These are phyloP conservation scores for Prunella vulgaris DNA, from an alignment of 257 asterid genomes.

Conservation along the genomic window DNA sequence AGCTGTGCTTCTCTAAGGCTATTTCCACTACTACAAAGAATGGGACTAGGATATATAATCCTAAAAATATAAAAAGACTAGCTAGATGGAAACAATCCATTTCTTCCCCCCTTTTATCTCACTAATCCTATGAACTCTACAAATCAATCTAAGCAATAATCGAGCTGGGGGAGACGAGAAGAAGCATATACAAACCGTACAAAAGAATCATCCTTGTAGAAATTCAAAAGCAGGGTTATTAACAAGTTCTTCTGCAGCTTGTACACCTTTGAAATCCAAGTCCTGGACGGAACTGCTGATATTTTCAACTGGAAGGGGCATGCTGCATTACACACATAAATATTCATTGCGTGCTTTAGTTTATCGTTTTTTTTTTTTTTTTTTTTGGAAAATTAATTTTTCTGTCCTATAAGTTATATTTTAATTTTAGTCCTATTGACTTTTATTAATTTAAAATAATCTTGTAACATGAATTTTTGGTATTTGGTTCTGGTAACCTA, in stretches of 20 bases:
- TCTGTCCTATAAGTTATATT: neutral
- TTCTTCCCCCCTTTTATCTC: slow-evolving; percentile 32
- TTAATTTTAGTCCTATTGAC: neutral
- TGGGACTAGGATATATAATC: neutral
- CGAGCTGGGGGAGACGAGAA: slow-evolving; percentile 33
- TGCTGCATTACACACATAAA: slow-evolving; percentile 38
- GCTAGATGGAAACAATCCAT: slow-evolving; percentile 19
- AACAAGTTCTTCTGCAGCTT: slow-evolving; percentile 57
- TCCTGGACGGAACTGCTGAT: slow-evolving; percentile 51
- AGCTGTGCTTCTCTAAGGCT: slow-evolving; percentile 18
- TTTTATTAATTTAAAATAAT: no score
- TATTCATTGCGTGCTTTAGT: no score
- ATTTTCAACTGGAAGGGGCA: slow-evolving; percentile 63
- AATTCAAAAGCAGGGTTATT: slow-evolving; percentile 68
- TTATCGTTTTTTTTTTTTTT: no score
- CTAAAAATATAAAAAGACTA: neutral
- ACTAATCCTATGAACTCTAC: slow-evolving; percentile 45
- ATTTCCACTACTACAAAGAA: slow-evolving; percentile 21
- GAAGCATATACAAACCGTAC: slow-evolving; percentile 12
- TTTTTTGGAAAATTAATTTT: neutral
- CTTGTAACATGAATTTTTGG: no score
- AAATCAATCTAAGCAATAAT: slow-evolving; percentile 30
- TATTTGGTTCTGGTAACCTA: no score
- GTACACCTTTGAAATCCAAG: slow-evolving; percentile 60
- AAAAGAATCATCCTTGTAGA: slow-evolving; percentile 41